phyloP scores from a whole-genome alignment of 345 rosid genomes.

The Acer campestre region DNA sequence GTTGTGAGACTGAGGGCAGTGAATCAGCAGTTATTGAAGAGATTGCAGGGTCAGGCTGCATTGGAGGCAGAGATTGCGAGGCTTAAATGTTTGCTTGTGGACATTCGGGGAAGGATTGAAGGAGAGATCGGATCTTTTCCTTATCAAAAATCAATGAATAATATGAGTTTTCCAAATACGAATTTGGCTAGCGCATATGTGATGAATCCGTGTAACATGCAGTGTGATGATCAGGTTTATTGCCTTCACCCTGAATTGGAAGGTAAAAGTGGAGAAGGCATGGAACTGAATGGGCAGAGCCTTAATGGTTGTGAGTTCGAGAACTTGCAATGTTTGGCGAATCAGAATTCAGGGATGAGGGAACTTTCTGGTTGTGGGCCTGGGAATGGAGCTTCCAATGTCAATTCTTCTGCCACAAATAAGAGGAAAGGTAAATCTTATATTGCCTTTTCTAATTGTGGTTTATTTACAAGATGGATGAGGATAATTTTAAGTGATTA shows the following conservation, averaged over 20 bases:
- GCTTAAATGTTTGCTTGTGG: constrained; percentile 97
- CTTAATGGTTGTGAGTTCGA: constrained; percentile 69
- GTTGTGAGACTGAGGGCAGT: constrained; percentile 62
- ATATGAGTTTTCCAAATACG: constrained; percentile 37
- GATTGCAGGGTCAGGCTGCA: constrained; percentile 85
- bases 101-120: constrained; percentile 91
- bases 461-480: neutral
- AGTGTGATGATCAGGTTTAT: constrained; percentile 69
- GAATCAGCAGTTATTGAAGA: constrained; percentile 85
- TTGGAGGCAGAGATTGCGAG: constrained; percentile 88
- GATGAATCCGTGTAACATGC: constrained; percentile 83
- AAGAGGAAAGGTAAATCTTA: constrained; percentile 72
- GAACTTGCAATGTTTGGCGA: constrained; percentile 56
- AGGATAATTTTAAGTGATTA: neutral
- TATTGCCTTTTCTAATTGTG: constrained; percentile 5
- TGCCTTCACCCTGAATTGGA: constrained; percentile 63
- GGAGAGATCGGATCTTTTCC: constrained; percentile 98
- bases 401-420: constrained; percentile 44
- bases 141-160: constrained; percentile 66
- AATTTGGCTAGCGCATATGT: constrained; percentile 49
- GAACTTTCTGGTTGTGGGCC: constrained; percentile 49
- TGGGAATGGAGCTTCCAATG: constrained; percentile 43
- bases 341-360: constrained; percentile 53
- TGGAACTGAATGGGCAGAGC: constrained; percentile 45
- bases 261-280: constrained; percentile 54